phyloP scores from a whole-genome alignment of 306 rosid genomes.

The Luffa acutangula region DNA sequence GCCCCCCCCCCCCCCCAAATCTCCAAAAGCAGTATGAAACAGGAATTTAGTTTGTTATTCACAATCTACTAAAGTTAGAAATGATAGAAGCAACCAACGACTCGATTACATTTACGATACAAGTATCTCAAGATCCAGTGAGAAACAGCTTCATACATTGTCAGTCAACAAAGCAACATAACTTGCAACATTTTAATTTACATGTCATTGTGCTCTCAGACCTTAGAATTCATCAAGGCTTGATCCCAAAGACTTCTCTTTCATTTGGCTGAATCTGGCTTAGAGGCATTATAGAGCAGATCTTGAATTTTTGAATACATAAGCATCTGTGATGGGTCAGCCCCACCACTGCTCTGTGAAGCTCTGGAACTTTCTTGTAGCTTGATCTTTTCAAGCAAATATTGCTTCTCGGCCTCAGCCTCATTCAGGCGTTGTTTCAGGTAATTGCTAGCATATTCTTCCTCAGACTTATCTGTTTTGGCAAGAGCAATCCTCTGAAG shows the following conservation, averaged over 20 bases:
- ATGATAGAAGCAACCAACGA: background rate
- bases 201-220: slow-evolving; percentile 14
- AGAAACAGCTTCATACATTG: background rate
- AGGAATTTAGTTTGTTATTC: background rate
- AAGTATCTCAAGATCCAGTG: background rate
- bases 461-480: slow-evolving; percentile 91
- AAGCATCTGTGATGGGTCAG: slow-evolving; percentile 70
- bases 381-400: slow-evolving; percentile 89
- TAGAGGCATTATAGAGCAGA: slow-evolving; percentile 57
- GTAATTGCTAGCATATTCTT: slow-evolving; percentile 85
- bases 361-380: slow-evolving; percentile 83
- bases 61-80: background rate
- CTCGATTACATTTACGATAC: background rate
- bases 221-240: slow-evolving; percentile 30
- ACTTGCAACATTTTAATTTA: background rate
- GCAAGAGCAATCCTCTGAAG: slow-evolving; percentile 90
- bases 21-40: background rate
- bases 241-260: slow-evolving; percentile 48
- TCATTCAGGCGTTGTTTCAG: slow-evolving; percentile 77
- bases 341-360: slow-evolving; percentile 57
- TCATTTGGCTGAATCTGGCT: slow-evolving; percentile 61
- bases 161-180: background rate
- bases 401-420: slow-evolving; percentile 97
- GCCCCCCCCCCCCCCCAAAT: background rate
- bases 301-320: slow-evolving; percentile 78